These are phyloP conservation scores for Glomus cerebriforme DNA, from an alignment of 192 early-diverging fungal genomes.

Conservation along the genomic window DNA sequence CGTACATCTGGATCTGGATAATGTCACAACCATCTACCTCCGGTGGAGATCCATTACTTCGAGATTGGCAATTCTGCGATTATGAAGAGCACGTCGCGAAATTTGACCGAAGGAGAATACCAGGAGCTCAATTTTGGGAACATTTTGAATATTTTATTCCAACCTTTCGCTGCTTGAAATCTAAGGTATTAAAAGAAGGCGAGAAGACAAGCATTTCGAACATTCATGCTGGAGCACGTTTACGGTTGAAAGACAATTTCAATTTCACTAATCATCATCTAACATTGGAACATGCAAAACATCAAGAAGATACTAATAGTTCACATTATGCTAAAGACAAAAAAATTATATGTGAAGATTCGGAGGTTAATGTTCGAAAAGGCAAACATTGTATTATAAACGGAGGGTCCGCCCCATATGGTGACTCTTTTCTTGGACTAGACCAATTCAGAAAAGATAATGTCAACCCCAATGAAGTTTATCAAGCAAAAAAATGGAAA, in stretches of 20 bases:
- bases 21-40: slow-evolving; percentile 29
- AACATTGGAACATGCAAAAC: too few species aligned
- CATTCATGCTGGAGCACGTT: slow-evolving; percentile 22
- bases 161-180: slow-evolving; percentile 20
- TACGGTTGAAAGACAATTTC: not conserved
- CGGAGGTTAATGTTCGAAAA: too few species aligned
- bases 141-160: slow-evolving; percentile 21
- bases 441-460: too few species aligned
- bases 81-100: slow-evolving; percentile 14
- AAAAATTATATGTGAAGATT: too few species aligned
- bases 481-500: too few species aligned
- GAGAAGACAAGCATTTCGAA: slow-evolving; percentile 21
- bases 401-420: too few species aligned
- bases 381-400: too few species aligned
- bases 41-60: slow-evolving; percentile 12
- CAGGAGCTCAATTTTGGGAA: not conserved
- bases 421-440: too few species aligned
- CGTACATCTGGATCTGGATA: slow-evolving; percentile 46
- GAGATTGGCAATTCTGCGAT: slow-evolving; percentile 18
- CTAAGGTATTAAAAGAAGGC: slow-evolving; percentile 6
- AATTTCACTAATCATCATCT: too few species aligned
- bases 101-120: not conserved
- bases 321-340: too few species aligned
- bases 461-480: too few species aligned
- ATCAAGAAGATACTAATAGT: too few species aligned